phyloP scores from a whole-genome alignment of 2,329 filamentous ascomycete genomes.

The Leptographium flavum region DNA sequence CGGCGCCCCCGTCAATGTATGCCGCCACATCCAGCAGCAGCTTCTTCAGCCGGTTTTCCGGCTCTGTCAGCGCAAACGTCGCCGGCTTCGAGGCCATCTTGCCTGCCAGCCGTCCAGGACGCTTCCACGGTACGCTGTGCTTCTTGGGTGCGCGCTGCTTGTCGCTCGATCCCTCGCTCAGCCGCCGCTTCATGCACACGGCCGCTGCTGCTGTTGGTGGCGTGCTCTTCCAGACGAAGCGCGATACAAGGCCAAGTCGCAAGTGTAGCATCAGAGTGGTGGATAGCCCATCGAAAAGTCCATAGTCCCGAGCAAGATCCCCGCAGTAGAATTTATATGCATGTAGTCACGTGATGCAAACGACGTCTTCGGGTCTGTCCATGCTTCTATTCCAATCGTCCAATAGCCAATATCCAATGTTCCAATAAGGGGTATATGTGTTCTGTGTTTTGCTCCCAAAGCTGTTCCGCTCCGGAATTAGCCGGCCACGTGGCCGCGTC shows the following conservation, averaged over 20 bases:
- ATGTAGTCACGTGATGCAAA: too few relatives aligned
- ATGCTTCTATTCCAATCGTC: too few relatives aligned
- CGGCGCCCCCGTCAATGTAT: constrained; percentile 38
- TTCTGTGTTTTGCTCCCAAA: too few relatives aligned
- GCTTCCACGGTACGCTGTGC: too few relatives aligned
- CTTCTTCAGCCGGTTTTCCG: constrained; percentile 58
- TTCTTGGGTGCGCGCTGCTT: not conserved
- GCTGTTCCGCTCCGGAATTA: too few relatives aligned
- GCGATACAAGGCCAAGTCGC: not conserved
- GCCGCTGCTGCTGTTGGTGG: not conserved
- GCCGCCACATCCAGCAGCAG: constrained; percentile 71
- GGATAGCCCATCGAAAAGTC: too few relatives aligned
- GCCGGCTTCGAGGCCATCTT: constrained; percentile 1
- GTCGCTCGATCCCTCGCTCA: not conserved
- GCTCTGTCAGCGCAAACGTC: constrained; percentile 42
- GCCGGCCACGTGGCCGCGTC: too few relatives aligned
- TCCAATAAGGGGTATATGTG: too few relatives aligned
- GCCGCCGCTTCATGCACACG: constrained; percentile 11
- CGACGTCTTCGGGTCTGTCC: too few relatives aligned
- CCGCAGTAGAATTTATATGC: too few relatives aligned
- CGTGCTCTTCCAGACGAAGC: not conserved
- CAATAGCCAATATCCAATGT: too few relatives aligned
- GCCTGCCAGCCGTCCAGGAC: not conserved
- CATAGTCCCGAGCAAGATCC: too few relatives aligned
- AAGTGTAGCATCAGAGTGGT: not conserved